A percentile compares a stretch with the other conserved stretches of the same genome.
These are phyloP conservation scores for Fusarium subtropicale DNA, from an alignment of 2,329 filamentous ascomycete genomes.

Conservation along the genomic window DNA sequence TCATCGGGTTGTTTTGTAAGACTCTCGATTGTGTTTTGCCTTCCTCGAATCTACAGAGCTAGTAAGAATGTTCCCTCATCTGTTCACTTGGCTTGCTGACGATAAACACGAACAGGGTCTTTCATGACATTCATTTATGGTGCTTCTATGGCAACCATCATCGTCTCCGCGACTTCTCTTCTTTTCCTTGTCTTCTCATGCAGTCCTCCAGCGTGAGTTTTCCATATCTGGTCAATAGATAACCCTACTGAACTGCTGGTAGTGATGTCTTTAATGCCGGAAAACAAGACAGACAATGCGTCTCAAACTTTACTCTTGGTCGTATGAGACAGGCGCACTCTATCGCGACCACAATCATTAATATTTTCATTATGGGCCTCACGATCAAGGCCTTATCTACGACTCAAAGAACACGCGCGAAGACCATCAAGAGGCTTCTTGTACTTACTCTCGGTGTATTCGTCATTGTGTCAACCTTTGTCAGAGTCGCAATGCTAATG, in stretches of 20 bases:
- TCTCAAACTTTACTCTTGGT: constrained; percentile 30
- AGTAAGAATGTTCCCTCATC: constrained; percentile 15
- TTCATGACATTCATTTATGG: constrained; percentile 36
- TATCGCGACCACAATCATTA: constrained; percentile 50
- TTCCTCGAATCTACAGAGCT: constrained; percentile 38
- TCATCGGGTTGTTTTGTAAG: constrained; percentile 38
- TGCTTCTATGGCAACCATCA: constrained; percentile 16
- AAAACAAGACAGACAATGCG: constrained; percentile 31
- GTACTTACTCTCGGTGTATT: constrained; percentile 55
- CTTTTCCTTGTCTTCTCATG: constrained; percentile 43
- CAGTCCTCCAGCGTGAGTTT: constrained; percentile 33
- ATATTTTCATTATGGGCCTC: constrained; percentile 51
- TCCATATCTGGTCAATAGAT: no score
- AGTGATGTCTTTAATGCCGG: constrained; percentile 41
- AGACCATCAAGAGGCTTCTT: constrained; percentile 51
- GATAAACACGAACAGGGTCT: constrained; percentile 1
- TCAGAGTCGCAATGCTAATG: constrained; percentile 53
- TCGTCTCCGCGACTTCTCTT: constrained; percentile 29
- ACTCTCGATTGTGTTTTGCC: constrained; percentile 40
- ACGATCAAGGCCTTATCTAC: constrained; percentile 54
- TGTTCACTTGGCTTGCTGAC: neutral
- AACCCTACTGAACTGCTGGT: neutral
- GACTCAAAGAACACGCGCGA: constrained; percentile 52
- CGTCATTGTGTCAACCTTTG: constrained; percentile 53
- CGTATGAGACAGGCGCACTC: constrained; percentile 52